Conservation (phyloP, 179 eudicot species). For the Dionaea muscipula region DNA sequence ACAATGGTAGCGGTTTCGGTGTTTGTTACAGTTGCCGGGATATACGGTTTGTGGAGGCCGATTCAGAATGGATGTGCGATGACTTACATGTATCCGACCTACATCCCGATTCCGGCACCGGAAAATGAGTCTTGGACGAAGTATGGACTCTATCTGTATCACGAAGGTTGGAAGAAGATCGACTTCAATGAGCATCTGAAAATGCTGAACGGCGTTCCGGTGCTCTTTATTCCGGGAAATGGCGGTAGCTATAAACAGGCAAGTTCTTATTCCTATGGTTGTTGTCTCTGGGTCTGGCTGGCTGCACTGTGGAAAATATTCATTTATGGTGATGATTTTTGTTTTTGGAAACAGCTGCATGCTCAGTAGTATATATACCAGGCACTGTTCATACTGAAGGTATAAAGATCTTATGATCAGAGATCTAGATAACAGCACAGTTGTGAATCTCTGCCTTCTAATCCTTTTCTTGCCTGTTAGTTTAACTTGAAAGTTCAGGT, state of each 20-base stretch:
- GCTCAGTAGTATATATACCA: neutral
- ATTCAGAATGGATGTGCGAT: conserved; percentile 68
- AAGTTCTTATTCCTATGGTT: neutral
- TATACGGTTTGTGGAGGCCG: conserved; percentile 51
- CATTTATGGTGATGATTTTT: neutral
- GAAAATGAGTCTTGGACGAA: conserved; percentile 43
- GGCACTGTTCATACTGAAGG: too few relatives aligned
- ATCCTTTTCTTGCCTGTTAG: too few relatives aligned
- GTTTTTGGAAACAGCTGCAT: neutral
- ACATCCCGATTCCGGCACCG: conserved; percentile 65
- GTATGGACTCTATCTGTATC: conserved; percentile 83
- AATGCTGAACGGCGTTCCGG: conserved; percentile 67
- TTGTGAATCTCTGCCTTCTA: too few relatives aligned
- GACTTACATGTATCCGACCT: conserved; percentile 98
- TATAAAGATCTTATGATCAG: too few relatives aligned
- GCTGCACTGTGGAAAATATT: neutral
- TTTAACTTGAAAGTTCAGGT: too few relatives aligned
- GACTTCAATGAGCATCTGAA: conserved; percentile 66
- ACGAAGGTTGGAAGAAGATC: conserved; percentile 95
- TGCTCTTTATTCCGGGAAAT: conserved; percentile 87
- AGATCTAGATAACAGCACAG: too few relatives aligned
- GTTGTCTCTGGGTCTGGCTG: neutral
- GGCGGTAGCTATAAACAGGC: conserved; percentile 99
- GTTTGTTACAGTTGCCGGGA: conserved; percentile 34
- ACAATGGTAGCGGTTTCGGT: conserved; percentile 28